Conservation (phyloP, 345 rosid species). For the Stellera chamaejasme region DNA sequence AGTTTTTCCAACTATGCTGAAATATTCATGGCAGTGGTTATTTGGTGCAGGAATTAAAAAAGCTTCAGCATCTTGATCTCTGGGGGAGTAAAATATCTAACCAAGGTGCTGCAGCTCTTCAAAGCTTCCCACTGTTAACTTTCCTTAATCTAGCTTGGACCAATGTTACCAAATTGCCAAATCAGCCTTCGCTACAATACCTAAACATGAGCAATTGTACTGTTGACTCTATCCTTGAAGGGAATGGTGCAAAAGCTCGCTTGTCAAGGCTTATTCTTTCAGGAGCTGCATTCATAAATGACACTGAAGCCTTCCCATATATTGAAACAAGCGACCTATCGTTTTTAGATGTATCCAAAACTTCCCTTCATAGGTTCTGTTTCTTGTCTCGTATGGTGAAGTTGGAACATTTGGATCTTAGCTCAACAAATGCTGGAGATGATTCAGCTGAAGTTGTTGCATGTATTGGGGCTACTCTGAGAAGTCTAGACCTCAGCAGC, state of each 20-base stretch:
- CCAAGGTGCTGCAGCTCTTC: constrained; percentile 45
- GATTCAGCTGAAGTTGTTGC: constrained; percentile 50
- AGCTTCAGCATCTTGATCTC: constrained; percentile 79
- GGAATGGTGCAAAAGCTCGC: constrained; percentile 32
- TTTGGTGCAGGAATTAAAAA: constrained; percentile 46
- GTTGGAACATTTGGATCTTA: constrained; percentile 70
- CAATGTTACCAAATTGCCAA: constrained; percentile 48
- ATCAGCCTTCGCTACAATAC: constrained; percentile 52
- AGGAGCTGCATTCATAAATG: constrained; percentile 57
- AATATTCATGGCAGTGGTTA: neutral
- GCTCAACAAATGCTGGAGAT: constrained; percentile 54
- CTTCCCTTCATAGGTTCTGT: constrained; percentile 44
- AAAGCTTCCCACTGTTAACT: constrained; percentile 46
- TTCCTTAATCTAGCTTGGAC: constrained; percentile 85
- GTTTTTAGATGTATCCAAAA: constrained; percentile 56
- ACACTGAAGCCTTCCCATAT: constrained; percentile 41
- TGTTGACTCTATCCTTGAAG: constrained; percentile 38
- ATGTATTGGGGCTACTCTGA: constrained; percentile 50
- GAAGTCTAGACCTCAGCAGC: constrained; percentile 48
- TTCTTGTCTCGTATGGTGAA: constrained; percentile 46
- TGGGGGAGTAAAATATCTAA: constrained; percentile 84
- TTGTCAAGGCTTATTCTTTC: constrained; percentile 48
- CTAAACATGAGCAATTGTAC: constrained; percentile 76
- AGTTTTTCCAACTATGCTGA: too few relatives aligned
- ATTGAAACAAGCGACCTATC: constrained; percentile 37